A percentile compares a stretch with the other conserved stretches of the same genome.
Evolutionary conservation across 2,329 filamentous ascomycete species (phyloP).

Genomic region (Thelonectria discophora): DNA sequence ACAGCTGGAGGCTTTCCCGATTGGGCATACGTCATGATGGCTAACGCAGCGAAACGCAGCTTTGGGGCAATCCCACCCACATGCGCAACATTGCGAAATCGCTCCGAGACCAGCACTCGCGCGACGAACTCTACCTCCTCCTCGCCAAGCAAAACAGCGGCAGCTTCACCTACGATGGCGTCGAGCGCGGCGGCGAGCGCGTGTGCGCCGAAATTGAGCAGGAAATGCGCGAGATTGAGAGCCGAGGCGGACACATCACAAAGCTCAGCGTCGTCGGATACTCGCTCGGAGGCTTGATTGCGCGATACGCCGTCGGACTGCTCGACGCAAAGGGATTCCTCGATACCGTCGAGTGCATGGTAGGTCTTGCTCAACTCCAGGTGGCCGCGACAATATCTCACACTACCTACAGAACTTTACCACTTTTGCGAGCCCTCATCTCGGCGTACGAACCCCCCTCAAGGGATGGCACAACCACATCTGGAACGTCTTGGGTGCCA

Average conservation of each 20-base stretch:
- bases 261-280: conserved; percentile 92
- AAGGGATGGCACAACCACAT: conserved; percentile 72
- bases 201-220: conserved; percentile 74
- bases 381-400: conserved; percentile 19
- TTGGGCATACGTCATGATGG: conserved; percentile 25
- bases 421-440: conserved; percentile 87
- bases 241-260: conserved; percentile 73
- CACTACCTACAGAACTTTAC: conserved; percentile 76
- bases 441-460: conserved; percentile 77
- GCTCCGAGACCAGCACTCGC: conserved; percentile 67
- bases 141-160: conserved; percentile 78
- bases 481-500: conserved; percentile 86
- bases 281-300: conserved; percentile 86
- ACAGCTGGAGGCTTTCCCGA: background rate
- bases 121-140: conserved; percentile 74
- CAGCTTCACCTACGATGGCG: conserved; percentile 75
- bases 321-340: conserved; percentile 83
- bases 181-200: conserved; percentile 73
- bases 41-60: conserved; percentile 50
- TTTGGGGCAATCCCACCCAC: conserved; percentile 84
- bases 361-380: conserved; percentile 47
- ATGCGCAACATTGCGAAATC: conserved; percentile 73
- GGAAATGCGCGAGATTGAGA: conserved; percentile 64
- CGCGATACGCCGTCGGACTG: conserved; percentile 86
- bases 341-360: conserved; percentile 80